These are phyloP conservation scores for Copromyces sp. DNA, from an alignment of 495 filamentous ascomycete genomes.

Conservation along the genomic window DNA sequence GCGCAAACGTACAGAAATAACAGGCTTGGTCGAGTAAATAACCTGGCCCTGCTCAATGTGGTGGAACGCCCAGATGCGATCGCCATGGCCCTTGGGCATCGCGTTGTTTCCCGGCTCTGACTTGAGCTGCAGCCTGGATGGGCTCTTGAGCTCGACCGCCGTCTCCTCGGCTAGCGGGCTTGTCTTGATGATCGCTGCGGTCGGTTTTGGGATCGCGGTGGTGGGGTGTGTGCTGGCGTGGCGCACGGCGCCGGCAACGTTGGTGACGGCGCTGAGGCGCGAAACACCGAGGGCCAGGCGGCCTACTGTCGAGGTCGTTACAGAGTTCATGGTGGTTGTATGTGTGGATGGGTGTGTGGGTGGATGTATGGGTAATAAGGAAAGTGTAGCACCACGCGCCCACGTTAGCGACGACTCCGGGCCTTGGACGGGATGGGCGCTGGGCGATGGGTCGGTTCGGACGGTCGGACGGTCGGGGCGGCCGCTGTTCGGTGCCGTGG, in stretches of 20 bases:
- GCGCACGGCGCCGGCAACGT: slow-evolving; percentile 4
- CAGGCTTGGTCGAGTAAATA: slow-evolving; percentile 64
- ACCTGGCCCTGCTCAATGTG: slow-evolving; percentile 75
- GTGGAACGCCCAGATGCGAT: slow-evolving; percentile 72
- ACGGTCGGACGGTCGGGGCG: not conserved
- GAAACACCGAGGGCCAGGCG: slow-evolving; percentile 5
- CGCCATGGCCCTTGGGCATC: slow-evolving; percentile 40
- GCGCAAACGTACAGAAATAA: slow-evolving; percentile 49
- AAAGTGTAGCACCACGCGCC: not conserved
- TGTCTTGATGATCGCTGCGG: not conserved
- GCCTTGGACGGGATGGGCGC: not conserved
- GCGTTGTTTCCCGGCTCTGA: slow-evolving; percentile 3
- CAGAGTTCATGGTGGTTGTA: slow-evolving; percentile 1
- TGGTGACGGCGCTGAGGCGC: not conserved
- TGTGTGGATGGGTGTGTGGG: not conserved
- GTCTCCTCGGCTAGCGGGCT: not conserved
- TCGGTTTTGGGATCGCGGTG: not conserved
- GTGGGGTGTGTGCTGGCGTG: slow-evolving; percentile 1
- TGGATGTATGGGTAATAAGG: not conserved
- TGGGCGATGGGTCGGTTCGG: not conserved
- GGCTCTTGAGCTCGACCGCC: not conserved
- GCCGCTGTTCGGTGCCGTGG: not conserved
- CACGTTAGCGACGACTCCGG: not conserved
- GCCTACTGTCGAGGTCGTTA: slow-evolving; percentile 3
- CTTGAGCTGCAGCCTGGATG: not conserved